These are phyloP conservation scores for Butyriboletus pseudospeciosus DNA, from an alignment of 1,284 basidiomycete species.

Conservation along the genomic window DNA sequence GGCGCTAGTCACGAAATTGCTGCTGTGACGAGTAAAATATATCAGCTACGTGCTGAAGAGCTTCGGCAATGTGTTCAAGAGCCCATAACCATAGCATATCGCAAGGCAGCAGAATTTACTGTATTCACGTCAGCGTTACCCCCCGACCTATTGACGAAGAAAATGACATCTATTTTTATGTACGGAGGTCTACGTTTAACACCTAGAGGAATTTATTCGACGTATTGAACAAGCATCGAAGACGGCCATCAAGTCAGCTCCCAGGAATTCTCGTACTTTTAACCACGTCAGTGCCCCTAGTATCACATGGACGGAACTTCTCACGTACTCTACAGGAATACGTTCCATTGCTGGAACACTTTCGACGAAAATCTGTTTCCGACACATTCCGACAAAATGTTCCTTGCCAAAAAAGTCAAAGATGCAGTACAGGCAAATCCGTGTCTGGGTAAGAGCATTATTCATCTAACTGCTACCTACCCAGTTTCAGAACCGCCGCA, in stretches of 20 bases:
- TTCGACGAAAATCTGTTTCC: slow-evolving; percentile 49
- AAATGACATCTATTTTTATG: too few relatives aligned
- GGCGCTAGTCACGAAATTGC: neutral
- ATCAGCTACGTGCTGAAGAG: neutral
- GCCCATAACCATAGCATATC: neutral
- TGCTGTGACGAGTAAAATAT: too few relatives aligned
- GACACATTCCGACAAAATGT: slow-evolving; percentile 38
- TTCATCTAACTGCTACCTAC: fast-evolving
- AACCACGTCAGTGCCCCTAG: slow-evolving; percentile 1
- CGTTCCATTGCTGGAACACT: slow-evolving; percentile 45
- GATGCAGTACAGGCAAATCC: slow-evolving; percentile 53
- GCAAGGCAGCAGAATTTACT: neutral
- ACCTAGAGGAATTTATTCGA: neutral
- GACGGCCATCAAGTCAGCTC: fast-evolving
- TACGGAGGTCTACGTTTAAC: too few relatives aligned
- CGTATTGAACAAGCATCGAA: neutral
- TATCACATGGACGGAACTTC: too few relatives aligned
- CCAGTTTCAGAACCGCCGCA: slow-evolving; percentile 25
- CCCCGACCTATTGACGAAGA: too few relatives aligned
- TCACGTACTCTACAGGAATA: slow-evolving; percentile 34
- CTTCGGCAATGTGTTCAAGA: neutral
- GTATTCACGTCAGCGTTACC: too few relatives aligned
- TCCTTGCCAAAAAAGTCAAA: slow-evolving; percentile 41
- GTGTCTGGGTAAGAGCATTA: slow-evolving; percentile 49
- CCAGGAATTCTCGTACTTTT: slow-evolving; percentile 1